Conservation (phyloP, 495 filamentous ascomycete species). For the Annulohypoxylon bovei region DNA sequence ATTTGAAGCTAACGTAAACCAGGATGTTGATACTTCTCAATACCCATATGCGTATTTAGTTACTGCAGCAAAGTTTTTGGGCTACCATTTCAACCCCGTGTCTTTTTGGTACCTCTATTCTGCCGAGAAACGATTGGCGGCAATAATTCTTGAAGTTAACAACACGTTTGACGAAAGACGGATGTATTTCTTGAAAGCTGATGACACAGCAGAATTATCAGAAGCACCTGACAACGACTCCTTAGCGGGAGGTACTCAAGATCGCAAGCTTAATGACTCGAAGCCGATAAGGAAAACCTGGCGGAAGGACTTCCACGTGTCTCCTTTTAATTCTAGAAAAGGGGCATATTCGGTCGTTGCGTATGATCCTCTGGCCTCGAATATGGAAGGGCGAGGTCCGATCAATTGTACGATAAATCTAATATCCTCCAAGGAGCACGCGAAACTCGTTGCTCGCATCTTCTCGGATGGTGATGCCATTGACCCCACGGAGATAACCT, state of each 20-base stretch:
- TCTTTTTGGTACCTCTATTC: conserved; percentile 86
- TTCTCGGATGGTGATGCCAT: conserved; percentile 58
- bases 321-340: conserved; percentile 74
- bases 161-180: conserved; percentile 81
- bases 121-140: conserved; percentile 63
- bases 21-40: conserved; percentile 60
- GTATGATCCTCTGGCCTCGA: conserved; percentile 61
- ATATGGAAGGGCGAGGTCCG: conserved; percentile 46
- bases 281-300: conserved; percentile 59
- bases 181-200: conserved; percentile 64
- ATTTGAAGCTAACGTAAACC: conserved; percentile 31
- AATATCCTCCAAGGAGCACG: conserved; percentile 61
- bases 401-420: conserved; percentile 67
- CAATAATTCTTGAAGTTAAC: conserved; percentile 79
- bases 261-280: conserved; percentile 19
- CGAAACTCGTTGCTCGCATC: conserved; percentile 65
- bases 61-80: conserved; percentile 73
- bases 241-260: background rate
- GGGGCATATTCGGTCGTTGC: conserved; percentile 67
- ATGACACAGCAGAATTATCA: conserved; percentile 27
- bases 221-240: conserved; percentile 16
- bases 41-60: conserved; percentile 75
- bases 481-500: conserved; percentile 58
- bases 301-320: conserved; percentile 79
- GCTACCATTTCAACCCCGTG: conserved; percentile 79